These are phyloP conservation scores for Aaosphaeria arxii DNA, from an alignment of 2,329 filamentous ascomycete genomes.

Conservation along the genomic window DNA sequence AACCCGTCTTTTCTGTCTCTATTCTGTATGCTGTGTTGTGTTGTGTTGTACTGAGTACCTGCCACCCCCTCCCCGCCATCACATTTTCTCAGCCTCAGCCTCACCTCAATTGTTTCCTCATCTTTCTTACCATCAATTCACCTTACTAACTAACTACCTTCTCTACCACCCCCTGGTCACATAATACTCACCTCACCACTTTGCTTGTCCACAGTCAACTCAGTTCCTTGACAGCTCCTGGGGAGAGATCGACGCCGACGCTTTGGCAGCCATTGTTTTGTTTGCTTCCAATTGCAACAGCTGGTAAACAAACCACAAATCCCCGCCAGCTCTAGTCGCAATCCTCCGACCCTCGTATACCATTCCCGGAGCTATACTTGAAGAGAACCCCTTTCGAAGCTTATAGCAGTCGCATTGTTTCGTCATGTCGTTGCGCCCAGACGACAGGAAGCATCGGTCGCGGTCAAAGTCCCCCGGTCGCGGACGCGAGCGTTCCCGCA, in stretches of 20 bases:
- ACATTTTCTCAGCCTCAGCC: constrained; percentile 7
- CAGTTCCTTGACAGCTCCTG: too few relatives aligned
- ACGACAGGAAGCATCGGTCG: constrained; percentile 40
- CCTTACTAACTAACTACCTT: neutral
- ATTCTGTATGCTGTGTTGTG: too few relatives aligned
- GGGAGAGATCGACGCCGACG: too few relatives aligned
- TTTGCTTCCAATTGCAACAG: too few relatives aligned
- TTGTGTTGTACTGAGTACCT: too few relatives aligned
- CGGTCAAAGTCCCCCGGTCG: constrained; percentile 43
- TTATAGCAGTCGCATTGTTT: too few relatives aligned
- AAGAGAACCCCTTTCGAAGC: too few relatives aligned
- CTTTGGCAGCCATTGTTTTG: too few relatives aligned
- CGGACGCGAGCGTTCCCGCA: constrained; percentile 36
- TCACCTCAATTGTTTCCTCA: neutral
- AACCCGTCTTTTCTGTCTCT: too few relatives aligned
- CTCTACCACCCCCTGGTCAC: neutral
- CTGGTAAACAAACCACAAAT: too few relatives aligned
- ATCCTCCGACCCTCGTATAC: constrained; percentile 2
- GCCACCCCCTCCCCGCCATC: constrained; percentile 9
- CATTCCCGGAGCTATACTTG: neutral
- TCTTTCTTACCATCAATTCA: neutral
- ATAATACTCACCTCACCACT: neutral
- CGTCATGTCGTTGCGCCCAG: constrained; percentile 40
- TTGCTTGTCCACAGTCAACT: neutral
- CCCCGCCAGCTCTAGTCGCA: too few relatives aligned